Conservation (phyloP, 768 basidiomycete genomes). For the Termitomyces sp. region DNA sequence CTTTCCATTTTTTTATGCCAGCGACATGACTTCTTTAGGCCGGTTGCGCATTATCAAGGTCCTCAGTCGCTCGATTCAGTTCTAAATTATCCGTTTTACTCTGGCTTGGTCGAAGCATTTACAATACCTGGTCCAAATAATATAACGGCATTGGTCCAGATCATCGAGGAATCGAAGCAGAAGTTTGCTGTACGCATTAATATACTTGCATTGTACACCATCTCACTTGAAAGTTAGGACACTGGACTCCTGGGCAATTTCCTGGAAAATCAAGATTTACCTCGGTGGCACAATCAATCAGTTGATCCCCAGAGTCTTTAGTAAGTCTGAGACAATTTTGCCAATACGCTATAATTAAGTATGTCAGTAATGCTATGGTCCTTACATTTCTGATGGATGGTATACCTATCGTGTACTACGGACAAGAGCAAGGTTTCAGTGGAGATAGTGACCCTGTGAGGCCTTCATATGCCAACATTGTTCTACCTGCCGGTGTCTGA, state of each 20-base stretch:
- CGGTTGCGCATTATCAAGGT: constrained; percentile 60
- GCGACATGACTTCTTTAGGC: constrained; percentile 29
- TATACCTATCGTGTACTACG: constrained; percentile 82
- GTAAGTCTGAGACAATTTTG: constrained; percentile 31
- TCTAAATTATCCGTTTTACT: constrained; percentile 70
- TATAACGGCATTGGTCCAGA: constrained; percentile 50
- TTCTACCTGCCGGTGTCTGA: constrained; percentile 1
- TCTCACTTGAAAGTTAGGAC: constrained; percentile 26
- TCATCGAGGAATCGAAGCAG: constrained; percentile 49
- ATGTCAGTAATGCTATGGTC: constrained; percentile 64
- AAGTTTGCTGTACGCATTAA: constrained; percentile 42
- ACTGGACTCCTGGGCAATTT: constrained; percentile 64
- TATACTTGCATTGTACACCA: not conserved
- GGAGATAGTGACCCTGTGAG: constrained; percentile 66
- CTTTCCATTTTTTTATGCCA: not conserved
- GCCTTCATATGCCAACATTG: constrained; percentile 2
- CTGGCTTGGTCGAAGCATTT: constrained; percentile 62
- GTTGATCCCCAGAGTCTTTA: constrained; percentile 72
- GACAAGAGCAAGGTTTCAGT: constrained; percentile 71
- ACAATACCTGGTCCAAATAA: constrained; percentile 68
- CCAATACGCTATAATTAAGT: not conserved
- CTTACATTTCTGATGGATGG: constrained; percentile 78
- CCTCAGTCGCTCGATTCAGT: constrained; percentile 61
- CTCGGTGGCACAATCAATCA: constrained; percentile 70
- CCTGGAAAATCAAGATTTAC: constrained; percentile 75